These are phyloP conservation scores for Mycena vulgaris DNA, from an alignment of 768 basidiomycete genomes.

Conservation along the genomic window DNA sequence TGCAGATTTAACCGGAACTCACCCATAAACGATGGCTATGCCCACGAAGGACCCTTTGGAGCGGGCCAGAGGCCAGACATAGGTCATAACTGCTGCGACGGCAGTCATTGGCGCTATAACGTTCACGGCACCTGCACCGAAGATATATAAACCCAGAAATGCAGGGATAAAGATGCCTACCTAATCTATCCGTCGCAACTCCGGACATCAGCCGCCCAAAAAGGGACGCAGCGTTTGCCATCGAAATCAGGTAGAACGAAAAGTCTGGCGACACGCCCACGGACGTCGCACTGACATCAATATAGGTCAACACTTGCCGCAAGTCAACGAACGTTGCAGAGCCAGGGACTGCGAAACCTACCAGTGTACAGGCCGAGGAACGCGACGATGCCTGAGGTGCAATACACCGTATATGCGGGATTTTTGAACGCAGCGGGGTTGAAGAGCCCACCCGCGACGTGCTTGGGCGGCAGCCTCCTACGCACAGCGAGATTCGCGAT, in stretches of 20 bases:
- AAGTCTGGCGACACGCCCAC: constrained; percentile 67
- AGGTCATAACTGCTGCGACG: constrained; percentile 71
- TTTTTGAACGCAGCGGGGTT: constrained; percentile 58
- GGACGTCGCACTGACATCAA: constrained; percentile 68
- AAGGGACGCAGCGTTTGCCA: constrained; percentile 77
- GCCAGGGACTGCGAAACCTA: constrained; percentile 39
- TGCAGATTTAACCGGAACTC: constrained; percentile 35
- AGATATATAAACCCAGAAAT: not conserved
- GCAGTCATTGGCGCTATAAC: constrained; percentile 76
- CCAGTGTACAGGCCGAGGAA: constrained; percentile 83
- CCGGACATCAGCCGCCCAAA: constrained; percentile 76
- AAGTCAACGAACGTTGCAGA: constrained; percentile 40
- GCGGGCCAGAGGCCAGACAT: constrained; percentile 78
- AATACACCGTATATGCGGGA: constrained; percentile 69
- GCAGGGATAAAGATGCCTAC: constrained; percentile 48
- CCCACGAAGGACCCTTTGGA: constrained; percentile 63
- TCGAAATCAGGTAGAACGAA: constrained; percentile 76
- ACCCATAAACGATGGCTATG: constrained; percentile 78
- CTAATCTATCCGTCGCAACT: constrained; percentile 66
- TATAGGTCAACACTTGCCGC: constrained; percentile 72
- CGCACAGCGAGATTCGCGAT: constrained; percentile 62
- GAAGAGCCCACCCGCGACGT: constrained; percentile 68
- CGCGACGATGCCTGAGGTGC: constrained; percentile 65
- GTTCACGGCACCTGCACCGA: constrained; percentile 72
- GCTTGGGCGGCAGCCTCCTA: constrained; percentile 68